Evolutionary conservation across 2,329 filamentous ascomycete genomes (phyloP), one percentile per base, ranked within the genome.

Genomic region (Aspergillus candidus): DNA sequence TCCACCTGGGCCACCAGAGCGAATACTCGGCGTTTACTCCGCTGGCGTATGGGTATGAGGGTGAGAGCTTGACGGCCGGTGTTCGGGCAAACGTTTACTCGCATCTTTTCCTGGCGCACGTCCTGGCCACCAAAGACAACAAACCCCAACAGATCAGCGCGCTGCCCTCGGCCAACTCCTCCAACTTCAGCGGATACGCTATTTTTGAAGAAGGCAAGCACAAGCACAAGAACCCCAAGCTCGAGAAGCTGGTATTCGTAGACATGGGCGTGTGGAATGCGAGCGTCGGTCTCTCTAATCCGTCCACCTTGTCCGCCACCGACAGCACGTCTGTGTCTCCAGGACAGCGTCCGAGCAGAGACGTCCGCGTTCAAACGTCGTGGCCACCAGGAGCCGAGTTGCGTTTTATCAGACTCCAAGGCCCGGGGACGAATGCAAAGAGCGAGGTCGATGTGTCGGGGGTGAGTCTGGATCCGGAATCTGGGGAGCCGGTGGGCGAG

Each of bases 1-100:
- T 49, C 32, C 47, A 48, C 8, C 37, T 48, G 27, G 46, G 46
- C 41, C 53, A 44, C 46, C 48, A 35, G 31, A 46, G 44, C 14
- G 44, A 42, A 22, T 46, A 46, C 18, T 46, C 44, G 4, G 40
- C 35, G 1, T 46, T 46, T 18, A 46, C 44, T 1, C 44, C 44
- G n/a, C 12, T 39, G 7, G 29, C 39, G 27, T 46, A 46, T 14
- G 40, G 32, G 3, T 39, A 42, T n/a, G 27, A 46, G n/a, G 44
- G 44, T 1, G 44, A 46, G 35, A 15, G 13, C 1, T 18, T 46
- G 17, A 35, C 18, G 1, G 44, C 44, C 1, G 44, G 44, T 8
- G 32, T 46, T n/a, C 35, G 44, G 1, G 44, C 44, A 3, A 38
- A 46, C 27, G 41, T 43, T 27, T 35, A 38, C 18, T 42, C 44